Conservation (phyloP, 805 yeast genomes). For the Yamadazyma laniorum region DNA sequence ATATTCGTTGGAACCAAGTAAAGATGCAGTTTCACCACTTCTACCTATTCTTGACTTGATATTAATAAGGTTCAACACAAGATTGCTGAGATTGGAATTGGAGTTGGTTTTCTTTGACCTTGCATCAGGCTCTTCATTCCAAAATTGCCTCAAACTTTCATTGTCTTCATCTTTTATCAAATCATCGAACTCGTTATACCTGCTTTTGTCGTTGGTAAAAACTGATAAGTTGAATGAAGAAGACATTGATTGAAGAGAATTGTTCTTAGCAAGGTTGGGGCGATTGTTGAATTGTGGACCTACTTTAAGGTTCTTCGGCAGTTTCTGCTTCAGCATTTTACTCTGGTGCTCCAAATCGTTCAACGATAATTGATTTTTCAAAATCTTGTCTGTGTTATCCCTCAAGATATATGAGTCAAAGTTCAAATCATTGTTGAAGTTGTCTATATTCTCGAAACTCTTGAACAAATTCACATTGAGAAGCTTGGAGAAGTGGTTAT, state of each 20-base stretch:
- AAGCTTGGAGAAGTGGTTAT: constrained; percentile 39
- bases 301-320: constrained; percentile 1
- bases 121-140: constrained; percentile 12
- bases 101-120: not conserved
- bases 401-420: constrained; percentile 24
- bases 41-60: constrained; percentile 2
- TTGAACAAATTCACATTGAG: constrained; percentile 37
- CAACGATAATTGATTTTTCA: constrained; percentile 26
- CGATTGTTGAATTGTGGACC: constrained; percentile 1
- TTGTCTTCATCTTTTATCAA: constrained; percentile 15
- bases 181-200: constrained; percentile 12
- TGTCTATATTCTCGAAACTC: constrained; percentile 34
- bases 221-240: constrained; percentile 13
- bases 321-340: constrained; percentile 1
- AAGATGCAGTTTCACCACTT: constrained; percentile 9
- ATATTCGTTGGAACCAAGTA: constrained; percentile 3
- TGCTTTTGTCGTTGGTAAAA: constrained; percentile 11
- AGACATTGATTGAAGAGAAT: constrained; percentile 10
- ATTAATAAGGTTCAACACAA: constrained; percentile 10
- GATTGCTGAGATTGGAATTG: constrained; percentile 2
- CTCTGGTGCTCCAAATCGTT: constrained; percentile 15
- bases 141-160: constrained; percentile 15
- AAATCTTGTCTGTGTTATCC: constrained; percentile 22
- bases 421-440: constrained; percentile 26
- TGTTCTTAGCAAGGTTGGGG: constrained; percentile 9